phyloP scores from a whole-genome alignment of 176 grass and related monocot genomes.

The Triticum urartu region DNA sequence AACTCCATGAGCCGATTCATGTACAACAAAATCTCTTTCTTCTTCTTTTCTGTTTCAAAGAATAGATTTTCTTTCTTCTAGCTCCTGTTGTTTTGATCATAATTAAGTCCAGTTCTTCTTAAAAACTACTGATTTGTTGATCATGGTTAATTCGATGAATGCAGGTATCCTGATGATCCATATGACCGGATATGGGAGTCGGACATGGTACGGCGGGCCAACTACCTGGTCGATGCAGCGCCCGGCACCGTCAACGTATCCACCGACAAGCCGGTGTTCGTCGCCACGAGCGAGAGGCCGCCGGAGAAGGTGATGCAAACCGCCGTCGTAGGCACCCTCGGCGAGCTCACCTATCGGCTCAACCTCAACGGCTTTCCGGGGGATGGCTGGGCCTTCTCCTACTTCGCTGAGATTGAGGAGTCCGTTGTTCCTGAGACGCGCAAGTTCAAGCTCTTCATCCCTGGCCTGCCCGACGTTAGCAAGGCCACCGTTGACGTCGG shows the following conservation, averaged over 20 bases:
- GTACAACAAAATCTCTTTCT: neutral
- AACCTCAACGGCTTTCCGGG: constrained; percentile 78
- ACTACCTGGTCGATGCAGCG: constrained; percentile 84
- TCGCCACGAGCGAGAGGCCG: constrained; percentile 51
- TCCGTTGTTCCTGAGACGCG: constrained; percentile 47
- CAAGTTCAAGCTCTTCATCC: constrained; percentile 90
- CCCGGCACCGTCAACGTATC: constrained; percentile 74
- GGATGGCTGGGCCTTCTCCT: constrained; percentile 75
- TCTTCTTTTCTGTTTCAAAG: neutral
- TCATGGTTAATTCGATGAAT: neutral
- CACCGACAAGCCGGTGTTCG: constrained; percentile 56
- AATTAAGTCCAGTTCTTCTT: neutral
- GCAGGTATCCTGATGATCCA: constrained; percentile 82
- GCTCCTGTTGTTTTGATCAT: neutral
- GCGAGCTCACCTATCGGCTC: constrained; percentile 75
- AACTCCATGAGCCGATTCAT: too few species aligned
- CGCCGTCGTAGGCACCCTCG: constrained; percentile 65
- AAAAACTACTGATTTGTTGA: too few species aligned
- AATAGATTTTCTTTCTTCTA: neutral
- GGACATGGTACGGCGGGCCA: constrained; percentile 63
- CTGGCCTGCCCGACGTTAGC: constrained; percentile 55
- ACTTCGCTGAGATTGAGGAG: constrained; percentile 87
- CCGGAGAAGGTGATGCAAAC: constrained; percentile 94
- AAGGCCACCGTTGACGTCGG: constrained; percentile 75
- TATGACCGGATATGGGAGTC: constrained; percentile 97